Evolutionary conservation across 805 yeast species (phyloP).

Genomic region (Kodamaea jinghongensis): DNA sequence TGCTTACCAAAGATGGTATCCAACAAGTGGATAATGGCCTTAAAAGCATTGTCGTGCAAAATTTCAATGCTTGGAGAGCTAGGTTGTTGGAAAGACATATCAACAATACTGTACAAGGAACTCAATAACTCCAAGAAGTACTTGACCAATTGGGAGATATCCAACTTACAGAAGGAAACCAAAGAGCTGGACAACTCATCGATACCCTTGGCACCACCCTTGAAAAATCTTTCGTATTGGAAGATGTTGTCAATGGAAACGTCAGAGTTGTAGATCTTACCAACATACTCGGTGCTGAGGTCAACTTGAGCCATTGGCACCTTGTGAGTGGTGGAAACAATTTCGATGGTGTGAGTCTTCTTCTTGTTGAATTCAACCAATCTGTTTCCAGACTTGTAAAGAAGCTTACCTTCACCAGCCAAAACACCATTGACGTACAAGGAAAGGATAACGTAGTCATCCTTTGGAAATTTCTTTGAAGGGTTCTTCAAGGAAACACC

Average conservation of each 20-base stretch:
- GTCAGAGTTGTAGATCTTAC: conserved; percentile 63
- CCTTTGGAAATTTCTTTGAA: conserved; percentile 34
- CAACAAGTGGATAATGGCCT: conserved; percentile 56
- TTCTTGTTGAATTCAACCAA: conserved; percentile 46
- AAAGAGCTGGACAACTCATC: conserved; percentile 48
- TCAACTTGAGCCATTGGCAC: conserved; percentile 48
- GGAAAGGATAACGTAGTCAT: conserved; percentile 54
- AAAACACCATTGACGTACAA: conserved; percentile 63
- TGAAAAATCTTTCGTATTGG: conserved; percentile 50
- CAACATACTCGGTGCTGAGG: conserved; percentile 62
- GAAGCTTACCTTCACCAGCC: conserved; percentile 57
- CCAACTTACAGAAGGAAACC: conserved; percentile 50
- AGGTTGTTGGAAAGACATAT: conserved; percentile 24
- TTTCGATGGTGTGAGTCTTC: conserved; percentile 44
- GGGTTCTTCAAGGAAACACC: conserved; percentile 48
- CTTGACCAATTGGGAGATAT: conserved; percentile 52
- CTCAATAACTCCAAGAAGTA: conserved; percentile 58
- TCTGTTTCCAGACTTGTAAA: conserved; percentile 45
- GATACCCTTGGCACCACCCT: conserved; percentile 37
- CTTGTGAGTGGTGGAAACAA: conserved; percentile 36
- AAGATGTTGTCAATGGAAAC: conserved; percentile 51
- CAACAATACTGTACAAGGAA: conserved; percentile 33
- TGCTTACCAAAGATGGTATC: conserved; percentile 65
- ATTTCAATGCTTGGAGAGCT: conserved; percentile 24
- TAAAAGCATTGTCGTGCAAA: conserved; percentile 42